phyloP scores from a whole-genome alignment of 495 filamentous ascomycete genomes.

The Letharia lupina region DNA sequence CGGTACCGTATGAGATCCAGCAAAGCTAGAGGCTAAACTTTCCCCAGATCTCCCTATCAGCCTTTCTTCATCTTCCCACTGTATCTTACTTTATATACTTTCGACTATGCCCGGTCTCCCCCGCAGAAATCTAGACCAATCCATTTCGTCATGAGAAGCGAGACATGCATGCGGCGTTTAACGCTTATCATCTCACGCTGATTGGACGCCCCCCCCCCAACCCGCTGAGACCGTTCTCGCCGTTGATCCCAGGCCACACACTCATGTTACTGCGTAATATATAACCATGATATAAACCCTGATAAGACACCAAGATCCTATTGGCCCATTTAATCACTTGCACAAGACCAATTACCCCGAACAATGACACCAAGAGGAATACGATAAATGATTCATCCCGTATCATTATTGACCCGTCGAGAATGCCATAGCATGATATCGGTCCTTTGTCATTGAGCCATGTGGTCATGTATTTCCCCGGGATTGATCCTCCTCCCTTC shows the following conservation, averaged over 20 bases:
- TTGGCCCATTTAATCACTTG: background rate
- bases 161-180: background rate
- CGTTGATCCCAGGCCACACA: background rate
- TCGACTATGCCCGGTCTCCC: no score
- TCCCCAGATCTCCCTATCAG: background rate
- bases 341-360: background rate
- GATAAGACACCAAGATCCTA: background rate
- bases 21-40: background rate
- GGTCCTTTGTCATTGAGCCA: background rate
- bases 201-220: background rate
- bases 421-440: no score
- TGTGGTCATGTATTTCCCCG: background rate
- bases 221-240: background rate
- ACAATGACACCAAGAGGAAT: background rate
- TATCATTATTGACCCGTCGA: no score
- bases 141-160: background rate
- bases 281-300: background rate
- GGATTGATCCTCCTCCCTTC: background rate
- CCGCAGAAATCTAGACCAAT: background rate
- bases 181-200: conserved; percentile 1
- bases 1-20: no score
- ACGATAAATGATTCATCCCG: no score
- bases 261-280: no score
- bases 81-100: no score
- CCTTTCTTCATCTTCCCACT: no score